A percentile compares a stretch with the other conserved stretches of the same genome.
Conservation (phyloP, 768 basidiomycete genomes). For the Termitomyces sp. region DNA sequence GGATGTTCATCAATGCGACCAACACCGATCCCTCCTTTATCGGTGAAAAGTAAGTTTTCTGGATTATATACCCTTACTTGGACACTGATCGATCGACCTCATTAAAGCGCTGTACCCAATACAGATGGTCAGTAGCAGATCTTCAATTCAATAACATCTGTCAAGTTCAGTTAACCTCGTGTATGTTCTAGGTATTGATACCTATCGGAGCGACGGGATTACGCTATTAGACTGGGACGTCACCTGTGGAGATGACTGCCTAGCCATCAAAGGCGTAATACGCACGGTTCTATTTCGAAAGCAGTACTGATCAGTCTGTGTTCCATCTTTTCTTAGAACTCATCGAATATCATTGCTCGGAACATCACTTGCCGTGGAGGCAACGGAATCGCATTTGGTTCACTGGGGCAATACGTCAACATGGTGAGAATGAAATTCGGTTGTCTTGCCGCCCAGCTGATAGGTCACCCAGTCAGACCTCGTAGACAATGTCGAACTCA, state of each 20-base stretch:
- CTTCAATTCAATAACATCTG: not conserved
- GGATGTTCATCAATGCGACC: conserved; percentile 53
- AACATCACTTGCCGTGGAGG: conserved; percentile 53
- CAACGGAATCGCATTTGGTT: conserved; percentile 57
- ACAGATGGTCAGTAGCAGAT: conserved; percentile 42
- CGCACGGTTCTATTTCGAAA: not conserved
- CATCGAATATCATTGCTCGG: conserved; percentile 42
- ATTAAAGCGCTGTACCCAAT: conserved; percentile 46
- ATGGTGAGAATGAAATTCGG: conserved; percentile 27
- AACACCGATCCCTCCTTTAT: conserved; percentile 45
- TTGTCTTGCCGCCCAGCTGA: not conserved
- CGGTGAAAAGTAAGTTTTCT: conserved; percentile 41
- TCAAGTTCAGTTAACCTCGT: not conserved
- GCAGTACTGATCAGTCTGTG: not conserved
- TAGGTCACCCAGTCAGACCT: conserved; percentile 38
- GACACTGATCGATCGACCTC: not conserved
- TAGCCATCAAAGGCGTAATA: conserved; percentile 60
- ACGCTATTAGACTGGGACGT: conserved; percentile 53
- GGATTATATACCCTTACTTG: not conserved
- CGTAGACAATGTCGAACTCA: conserved; percentile 45
- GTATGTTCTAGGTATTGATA: conserved; percentile 39
- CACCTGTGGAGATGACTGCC: conserved; percentile 58
- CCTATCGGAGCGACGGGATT: conserved; percentile 45
- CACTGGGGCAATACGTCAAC: conserved; percentile 51
- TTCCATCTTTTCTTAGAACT: conserved; percentile 29